Percentiles rank a stretch among this genome's conserved stretches.
phyloP scores from a whole-genome alignment of 257 asterid species.

The Petrea volubilis region DNA sequence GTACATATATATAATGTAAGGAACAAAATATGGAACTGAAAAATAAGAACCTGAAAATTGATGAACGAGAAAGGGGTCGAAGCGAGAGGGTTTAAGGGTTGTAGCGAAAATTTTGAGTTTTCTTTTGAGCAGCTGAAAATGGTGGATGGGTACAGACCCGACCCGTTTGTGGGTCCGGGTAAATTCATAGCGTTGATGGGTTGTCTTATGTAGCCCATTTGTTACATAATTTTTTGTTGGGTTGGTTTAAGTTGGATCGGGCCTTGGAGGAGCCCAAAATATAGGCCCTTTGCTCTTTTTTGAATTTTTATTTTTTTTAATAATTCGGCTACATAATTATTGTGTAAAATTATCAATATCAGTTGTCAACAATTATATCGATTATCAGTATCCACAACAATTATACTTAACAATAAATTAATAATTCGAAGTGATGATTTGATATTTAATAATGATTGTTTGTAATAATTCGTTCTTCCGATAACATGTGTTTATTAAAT shows the following conservation, averaged over 20 bases:
- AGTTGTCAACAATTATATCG: too few relatives aligned
- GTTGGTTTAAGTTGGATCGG: neutral
- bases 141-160: conserved; percentile 20
- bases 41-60: conserved; percentile 10
- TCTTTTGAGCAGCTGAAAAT: neutral
- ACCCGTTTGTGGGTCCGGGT: conserved; percentile 1
- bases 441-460: too few relatives aligned
- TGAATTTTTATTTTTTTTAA: too few relatives aligned
- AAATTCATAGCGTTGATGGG: neutral
- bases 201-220: neutral
- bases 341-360: too few relatives aligned
- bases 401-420: too few relatives aligned
- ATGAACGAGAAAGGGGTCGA: neutral
- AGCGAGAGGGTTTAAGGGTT: conserved; percentile 24
- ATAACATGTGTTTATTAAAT: too few relatives aligned
- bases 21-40: neutral
- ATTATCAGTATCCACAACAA: too few relatives aligned
- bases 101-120: neutral
- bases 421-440: too few relatives aligned
- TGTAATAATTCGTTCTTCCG: too few relatives aligned
- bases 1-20: neutral
- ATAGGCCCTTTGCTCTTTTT: neutral
- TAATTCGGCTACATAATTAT: too few relatives aligned
- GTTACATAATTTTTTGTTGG: neutral
- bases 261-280: neutral